Conservation (phyloP, 495 filamentous ascomycete species). For the Trichoderma gamsii region DNA sequence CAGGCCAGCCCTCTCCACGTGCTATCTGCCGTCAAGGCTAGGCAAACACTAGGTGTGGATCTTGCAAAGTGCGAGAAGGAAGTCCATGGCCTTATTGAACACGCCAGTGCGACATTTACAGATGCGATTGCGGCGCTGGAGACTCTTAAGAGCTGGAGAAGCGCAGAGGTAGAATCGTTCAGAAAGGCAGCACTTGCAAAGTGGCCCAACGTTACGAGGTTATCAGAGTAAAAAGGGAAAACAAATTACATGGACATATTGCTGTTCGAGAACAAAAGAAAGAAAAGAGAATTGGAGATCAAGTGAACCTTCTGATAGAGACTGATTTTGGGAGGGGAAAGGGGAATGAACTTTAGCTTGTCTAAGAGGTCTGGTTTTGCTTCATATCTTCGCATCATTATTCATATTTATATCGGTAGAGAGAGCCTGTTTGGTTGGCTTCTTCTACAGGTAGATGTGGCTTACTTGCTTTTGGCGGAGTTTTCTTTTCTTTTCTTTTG, state of each 20-base stretch:
- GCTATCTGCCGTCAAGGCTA: conserved; percentile 55
- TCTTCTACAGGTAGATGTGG: not conserved
- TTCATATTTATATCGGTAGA: not conserved
- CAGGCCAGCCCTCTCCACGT: conserved; percentile 57
- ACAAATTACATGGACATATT: not conserved
- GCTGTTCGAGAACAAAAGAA: not conserved
- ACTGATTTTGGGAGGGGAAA: not conserved
- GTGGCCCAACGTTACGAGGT: conserved; percentile 61
- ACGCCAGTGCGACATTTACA: conserved; percentile 48
- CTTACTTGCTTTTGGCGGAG: not conserved
- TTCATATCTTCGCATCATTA: not conserved
- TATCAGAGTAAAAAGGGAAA: conserved; percentile 4
- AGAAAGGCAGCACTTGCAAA: conserved; percentile 55
- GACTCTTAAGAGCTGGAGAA: conserved; percentile 54
- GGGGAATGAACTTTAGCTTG: not conserved
- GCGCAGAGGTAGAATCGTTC: conserved; percentile 52
- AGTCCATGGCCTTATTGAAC: conserved; percentile 50
- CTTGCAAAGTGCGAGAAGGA: conserved; percentile 54
- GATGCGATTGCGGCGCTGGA: conserved; percentile 56
- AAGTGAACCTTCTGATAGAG: not conserved
- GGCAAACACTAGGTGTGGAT: conserved; percentile 53
- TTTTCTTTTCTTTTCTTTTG: not conserved
- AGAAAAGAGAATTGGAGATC: not conserved
- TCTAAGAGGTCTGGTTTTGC: not conserved
- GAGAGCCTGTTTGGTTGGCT: not conserved